Conservation (phyloP, 2,329 filamentous ascomycete genomes). For the Tolypocladium paradoxum region DNA sequence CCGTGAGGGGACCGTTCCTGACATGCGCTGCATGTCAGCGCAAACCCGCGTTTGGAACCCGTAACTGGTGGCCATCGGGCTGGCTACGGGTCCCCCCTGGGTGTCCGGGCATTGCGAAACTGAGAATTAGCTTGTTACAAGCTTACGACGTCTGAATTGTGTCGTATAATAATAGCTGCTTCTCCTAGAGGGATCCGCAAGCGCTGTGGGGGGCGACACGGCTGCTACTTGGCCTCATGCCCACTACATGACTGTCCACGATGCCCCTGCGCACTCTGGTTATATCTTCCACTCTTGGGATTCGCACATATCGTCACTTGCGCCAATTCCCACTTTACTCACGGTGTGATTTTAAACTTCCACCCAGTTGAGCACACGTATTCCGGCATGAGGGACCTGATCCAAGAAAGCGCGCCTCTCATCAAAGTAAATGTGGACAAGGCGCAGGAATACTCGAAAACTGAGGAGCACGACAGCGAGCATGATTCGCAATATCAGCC, state of each 20-base stretch:
- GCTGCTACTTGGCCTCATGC: too few species aligned
- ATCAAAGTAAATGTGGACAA: background rate
- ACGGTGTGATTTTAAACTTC: too few species aligned
- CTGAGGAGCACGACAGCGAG: conserved; percentile 1
- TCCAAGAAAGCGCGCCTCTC: background rate
- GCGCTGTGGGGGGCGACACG: background rate
- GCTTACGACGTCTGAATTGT: background rate
- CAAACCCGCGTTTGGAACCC: background rate
- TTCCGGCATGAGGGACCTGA: conserved; percentile 15
- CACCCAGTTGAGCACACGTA: too few species aligned
- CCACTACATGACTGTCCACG: background rate
- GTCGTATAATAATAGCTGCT: background rate
- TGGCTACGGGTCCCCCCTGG: too few species aligned
- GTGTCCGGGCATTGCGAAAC: background rate
- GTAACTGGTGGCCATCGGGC: background rate
- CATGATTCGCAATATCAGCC: background rate
- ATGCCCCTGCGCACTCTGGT: too few species aligned
- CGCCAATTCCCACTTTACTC: too few species aligned
- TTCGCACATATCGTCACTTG: too few species aligned
- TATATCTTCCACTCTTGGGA: too few species aligned
- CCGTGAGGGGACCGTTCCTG: too few species aligned
- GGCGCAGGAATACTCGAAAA: conserved; percentile 1
- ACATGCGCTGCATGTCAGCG: background rate
- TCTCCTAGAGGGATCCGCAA: background rate
- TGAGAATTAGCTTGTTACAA: background rate